Base-by-base conservation (phyloP, 164 flowering plant species). In the Piper betle region DNA sequence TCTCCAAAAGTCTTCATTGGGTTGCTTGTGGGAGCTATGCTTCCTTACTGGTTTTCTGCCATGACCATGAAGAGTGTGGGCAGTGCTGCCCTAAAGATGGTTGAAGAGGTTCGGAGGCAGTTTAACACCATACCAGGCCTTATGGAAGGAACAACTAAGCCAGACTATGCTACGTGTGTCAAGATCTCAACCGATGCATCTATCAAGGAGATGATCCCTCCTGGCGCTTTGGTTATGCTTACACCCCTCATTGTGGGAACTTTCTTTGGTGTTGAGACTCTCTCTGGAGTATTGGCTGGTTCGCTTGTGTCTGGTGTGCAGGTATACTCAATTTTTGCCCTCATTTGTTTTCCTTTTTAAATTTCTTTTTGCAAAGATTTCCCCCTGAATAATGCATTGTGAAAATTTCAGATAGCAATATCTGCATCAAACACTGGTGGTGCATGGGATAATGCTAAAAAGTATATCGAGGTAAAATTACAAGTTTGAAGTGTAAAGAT, bases 391-490 rank as follows among this genome's bases (percentile, higher is more conserved):
- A 25, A 25, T 25, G 33, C 33, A 2, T 25, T 2, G 33, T 25
- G 33, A 25, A 25, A 25, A 15, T 46, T 46, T 46, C 75, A 87
- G 91, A 71, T 84, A 69, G 88, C 91, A 5, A 85, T 87, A 59
- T 83, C 95, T 58, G 88, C 88, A n/a, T 85, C 91, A 57, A 87
- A 82, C 78, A 85, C 95, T 43, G 91, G 91, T 39, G 95, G 88
- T 62, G 95, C 95, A 41, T 87, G 91, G 95, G 95, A 87, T 66
- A 87, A 87, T 70, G 95, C 95, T 62, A 87, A 87, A 82, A 87
- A 87, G 66, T 87, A 87, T 46, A 85, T 87, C 18, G 89, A 87
- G 89, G 91, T 86, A 77, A 25, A 37, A 37, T 33, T 33, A 42
- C 37, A 6, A 19, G 33, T 10, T 19, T 6, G 8, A 9, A 3